Evolutionary conservation across 108 stramenopile species (phyloP).

Genomic region (Fragilariopsis cylindrus): DNA sequence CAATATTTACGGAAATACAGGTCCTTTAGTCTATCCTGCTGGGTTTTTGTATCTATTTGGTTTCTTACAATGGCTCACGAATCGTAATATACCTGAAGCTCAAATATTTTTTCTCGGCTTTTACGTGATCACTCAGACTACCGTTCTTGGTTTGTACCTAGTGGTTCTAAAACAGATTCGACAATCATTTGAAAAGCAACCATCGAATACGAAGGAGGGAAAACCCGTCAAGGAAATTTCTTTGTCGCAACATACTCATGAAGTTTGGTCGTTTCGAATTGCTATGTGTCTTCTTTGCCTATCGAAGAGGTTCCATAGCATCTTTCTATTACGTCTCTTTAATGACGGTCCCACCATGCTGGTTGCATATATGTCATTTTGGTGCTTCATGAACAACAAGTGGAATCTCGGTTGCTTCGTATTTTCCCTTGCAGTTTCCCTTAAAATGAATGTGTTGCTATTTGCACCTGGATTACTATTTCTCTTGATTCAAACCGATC

Average conservation of each 20-base stretch:
- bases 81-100: constrained; percentile 64
- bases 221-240: constrained; percentile 8
- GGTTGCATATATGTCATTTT: constrained; percentile 73
- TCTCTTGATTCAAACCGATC: constrained; percentile 70
- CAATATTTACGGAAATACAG: constrained; percentile 89
- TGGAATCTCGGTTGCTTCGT: constrained; percentile 87
- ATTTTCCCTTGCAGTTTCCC: constrained; percentile 90
- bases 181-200: constrained; percentile 10
- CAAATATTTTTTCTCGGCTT: constrained; percentile 85
- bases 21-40: constrained; percentile 97
- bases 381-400: constrained; percentile 66
- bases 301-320: constrained; percentile 93
- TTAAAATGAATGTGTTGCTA: constrained; percentile 98
- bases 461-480: constrained; percentile 94
- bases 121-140: constrained; percentile 67
- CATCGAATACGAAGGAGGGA: constrained; percentile 5
- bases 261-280: constrained; percentile 71
- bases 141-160: constrained; percentile 80
- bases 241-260: constrained; percentile 21
- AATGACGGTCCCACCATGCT: constrained; percentile 95
- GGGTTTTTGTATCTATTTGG: constrained; percentile 93
- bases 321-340: constrained; percentile 95
- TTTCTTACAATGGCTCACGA: constrained; percentile 66
- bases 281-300: constrained; percentile 75
- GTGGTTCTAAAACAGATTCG: constrained; percentile 28